Base-by-base conservation (phyloP, 257 asterid species). In the Solanum pennellii region DNA sequence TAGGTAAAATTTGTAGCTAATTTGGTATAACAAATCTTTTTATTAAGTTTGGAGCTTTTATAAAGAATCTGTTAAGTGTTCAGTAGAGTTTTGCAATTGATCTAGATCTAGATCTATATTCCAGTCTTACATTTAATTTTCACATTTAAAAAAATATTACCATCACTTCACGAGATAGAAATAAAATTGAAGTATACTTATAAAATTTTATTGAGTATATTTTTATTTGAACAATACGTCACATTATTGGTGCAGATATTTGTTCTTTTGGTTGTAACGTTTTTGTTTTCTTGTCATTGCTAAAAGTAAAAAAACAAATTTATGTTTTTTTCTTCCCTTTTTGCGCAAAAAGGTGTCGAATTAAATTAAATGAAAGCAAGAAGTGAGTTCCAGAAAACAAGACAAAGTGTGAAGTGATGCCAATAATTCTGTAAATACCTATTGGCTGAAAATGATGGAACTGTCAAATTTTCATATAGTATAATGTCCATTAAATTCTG, bases 51-150 rank as follows among this genome's bases (percentile, higher is more conserved):
- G 87, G 85, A 75, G 33, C 84, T 76, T 73, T 44, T 79, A 42
- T 59, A 76, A 25, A 47, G 71, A 42, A 75, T 47, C 69, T 47
- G 20, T 16, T 11, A 47, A 10, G 66, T 27, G 44, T 47, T 47
- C 44, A 47, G 68, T 80, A 80, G 66, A 80, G 66, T 47, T 69
- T 39, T 80, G 66, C 66, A 49, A 27, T 31, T 86, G 88, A 84
- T 90, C 86, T 91, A 91, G 95, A 94, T 94, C 95, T 88, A 87
- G 94, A 93, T 93, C 95, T 85, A 88, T 89, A 31, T 27, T 85
- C 69, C 88, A 82, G 77, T 88, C 74, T 85, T 82, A 41, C 85
- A 82, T 80, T 80, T 91, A 87, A 89, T 44, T 87, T 56, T 77
- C 86, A 79, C 88, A 16, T 47, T 6, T 87, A 21, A 39, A 41